Conservation (phyloP, 2,329 filamentous ascomycete species). For the Fusarium avenaceum region DNA sequence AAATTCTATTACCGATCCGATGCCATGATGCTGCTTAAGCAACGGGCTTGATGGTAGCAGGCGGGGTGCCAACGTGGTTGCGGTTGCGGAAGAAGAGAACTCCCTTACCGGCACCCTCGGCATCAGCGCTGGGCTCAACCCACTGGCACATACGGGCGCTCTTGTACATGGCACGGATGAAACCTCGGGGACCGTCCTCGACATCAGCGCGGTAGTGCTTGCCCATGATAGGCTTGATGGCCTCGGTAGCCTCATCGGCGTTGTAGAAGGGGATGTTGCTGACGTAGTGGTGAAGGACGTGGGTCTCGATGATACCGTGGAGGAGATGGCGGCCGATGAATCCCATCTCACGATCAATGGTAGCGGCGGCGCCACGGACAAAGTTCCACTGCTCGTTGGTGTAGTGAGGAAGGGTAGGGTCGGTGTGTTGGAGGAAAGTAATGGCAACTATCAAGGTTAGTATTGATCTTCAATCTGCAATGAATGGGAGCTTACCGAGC, state of each 20-base stretch:
- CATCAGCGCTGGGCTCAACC: constrained; percentile 91
- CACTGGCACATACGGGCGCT: constrained; percentile 92
- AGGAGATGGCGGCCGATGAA: constrained; percentile 92
- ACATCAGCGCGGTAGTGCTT: constrained; percentile 91
- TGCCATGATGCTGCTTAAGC: constrained; percentile 18
- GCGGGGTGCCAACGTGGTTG: constrained; percentile 81
- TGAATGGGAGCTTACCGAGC: constrained; percentile 78
- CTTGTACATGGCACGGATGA: constrained; percentile 85
- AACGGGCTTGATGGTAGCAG: constrained; percentile 45
- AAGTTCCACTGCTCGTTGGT: constrained; percentile 89
- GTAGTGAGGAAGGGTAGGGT: constrained; percentile 95
- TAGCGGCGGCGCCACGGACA: constrained; percentile 91
- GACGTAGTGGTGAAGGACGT: constrained; percentile 98
- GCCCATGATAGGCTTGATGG: constrained; percentile 96
- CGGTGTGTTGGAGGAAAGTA: constrained; percentile 97
- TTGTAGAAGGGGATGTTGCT: constrained; percentile 97
- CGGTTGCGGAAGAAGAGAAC: constrained; percentile 96
- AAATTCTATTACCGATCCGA: constrained; percentile 16
- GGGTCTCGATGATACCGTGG: constrained; percentile 97
- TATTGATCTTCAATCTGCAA: background rate
- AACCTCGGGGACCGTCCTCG: constrained; percentile 81
- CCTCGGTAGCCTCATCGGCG: constrained; percentile 92
- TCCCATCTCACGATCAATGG: constrained; percentile 96
- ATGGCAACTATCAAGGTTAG: constrained; percentile 82
- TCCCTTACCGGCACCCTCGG: constrained; percentile 83